phyloP scores from a whole-genome alignment of 1,284 basidiomycete species.

The Sutorius eximius region DNA sequence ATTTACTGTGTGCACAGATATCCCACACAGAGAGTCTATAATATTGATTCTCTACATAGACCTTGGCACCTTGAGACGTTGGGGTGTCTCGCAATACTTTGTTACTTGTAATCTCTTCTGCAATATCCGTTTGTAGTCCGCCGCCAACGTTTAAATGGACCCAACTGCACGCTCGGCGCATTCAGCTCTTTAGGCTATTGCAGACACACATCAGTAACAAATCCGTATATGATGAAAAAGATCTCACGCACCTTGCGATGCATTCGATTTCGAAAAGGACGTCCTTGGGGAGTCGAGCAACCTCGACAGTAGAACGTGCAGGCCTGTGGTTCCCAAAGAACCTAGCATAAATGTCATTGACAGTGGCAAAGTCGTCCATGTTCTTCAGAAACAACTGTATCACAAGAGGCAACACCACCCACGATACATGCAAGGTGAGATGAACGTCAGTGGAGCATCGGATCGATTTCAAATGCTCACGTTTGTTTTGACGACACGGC shows the following conservation, averaged over 20 bases:
- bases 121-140: constrained; percentile 5
- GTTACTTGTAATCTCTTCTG: constrained; percentile 6
- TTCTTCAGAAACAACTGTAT: constrained; percentile 85
- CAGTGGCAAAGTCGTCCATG: constrained; percentile 87
- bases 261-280: constrained; percentile 92
- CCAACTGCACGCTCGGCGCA: too few species aligned
- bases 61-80: not conserved
- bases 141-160: not conserved
- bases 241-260: constrained; percentile 61
- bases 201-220: not conserved
- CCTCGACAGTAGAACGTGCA: constrained; percentile 87
- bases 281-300: constrained; percentile 71
- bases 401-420: too few species aligned
- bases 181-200: constrained; percentile 24
- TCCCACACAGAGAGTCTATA: constrained; percentile 14
- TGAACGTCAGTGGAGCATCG: not conserved
- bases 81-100: not conserved
- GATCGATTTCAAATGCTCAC: constrained; percentile 41
- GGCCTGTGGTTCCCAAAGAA: constrained; percentile 93
- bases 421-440: not conserved
- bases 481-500: constrained; percentile 84
- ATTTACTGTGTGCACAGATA: constrained; percentile 28
- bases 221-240: not conserved
- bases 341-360: constrained; percentile 78
- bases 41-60: not conserved